Base-by-base conservation (phyloP, 2,329 filamentous ascomycete genomes). In the Microcera coccophila region DNA sequence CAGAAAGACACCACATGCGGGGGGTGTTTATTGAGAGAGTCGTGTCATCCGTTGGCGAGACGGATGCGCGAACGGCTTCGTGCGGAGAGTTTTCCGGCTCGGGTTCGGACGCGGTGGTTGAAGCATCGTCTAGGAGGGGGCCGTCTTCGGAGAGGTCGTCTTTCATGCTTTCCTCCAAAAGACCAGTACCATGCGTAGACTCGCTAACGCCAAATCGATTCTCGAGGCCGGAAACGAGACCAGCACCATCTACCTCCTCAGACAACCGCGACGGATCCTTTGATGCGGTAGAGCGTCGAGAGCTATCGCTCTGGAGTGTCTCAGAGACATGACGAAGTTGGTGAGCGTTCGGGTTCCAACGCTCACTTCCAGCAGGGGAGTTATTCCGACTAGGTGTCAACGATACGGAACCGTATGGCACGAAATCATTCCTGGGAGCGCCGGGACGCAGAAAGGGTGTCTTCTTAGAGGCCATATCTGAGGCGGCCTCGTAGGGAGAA, bases 21-120 rank as follows among this genome's bases (percentile, higher is more conserved):
- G 87, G 87, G 4, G 87, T 91, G 64, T 87, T 89, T 60, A 93
- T 90, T 8, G 87, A 91, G n/a, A 91, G 68, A 3, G 80, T 75
- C 14, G 76, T 82, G 59, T 93, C 81, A 66, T 93, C 87, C 22
- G 79, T 83, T 4, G 86, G 81, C 11, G 85, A 75, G 7, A 93
- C 87, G 0, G 86, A 89, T 34, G 87, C 87, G 44, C 87, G 81
- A 28, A 93, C 88, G 61, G 88, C 84, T 35, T 87, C 73, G 61
- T 91, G 88, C 10, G 83, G 82, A 0, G 85, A 88, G 63, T 89
- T 83, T 14, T 75, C 70, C 11, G 78, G 76, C 28, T 77, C 70
- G 22, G 73, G 67, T 19, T 78, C 73, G 16, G 68, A 62, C 14
- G 69, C 67, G 19, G 65, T 67, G 10, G 62, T 60, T n/a, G 64